phyloP scores from a whole-genome alignment of 1,284 basidiomycete species.

The Schizopora paradoxa region DNA sequence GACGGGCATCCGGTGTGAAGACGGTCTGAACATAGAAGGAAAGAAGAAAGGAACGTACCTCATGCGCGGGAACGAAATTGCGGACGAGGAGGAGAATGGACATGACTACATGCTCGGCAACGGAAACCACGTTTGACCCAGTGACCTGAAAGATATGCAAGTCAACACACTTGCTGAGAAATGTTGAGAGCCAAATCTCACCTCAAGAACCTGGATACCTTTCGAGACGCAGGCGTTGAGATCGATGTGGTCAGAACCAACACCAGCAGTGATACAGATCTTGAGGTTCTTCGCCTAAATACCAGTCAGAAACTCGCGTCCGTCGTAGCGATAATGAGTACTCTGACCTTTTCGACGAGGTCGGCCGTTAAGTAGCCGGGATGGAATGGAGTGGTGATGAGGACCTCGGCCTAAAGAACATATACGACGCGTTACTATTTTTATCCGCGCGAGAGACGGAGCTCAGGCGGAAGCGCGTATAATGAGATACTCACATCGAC shows the following conservation, averaged over 20 bases:
- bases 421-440: constrained; percentile 13
- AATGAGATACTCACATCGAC: constrained; percentile 54
- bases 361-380: constrained; percentile 86
- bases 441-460: constrained; percentile 11
- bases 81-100: constrained; percentile 80
- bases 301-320: constrained; percentile 9
- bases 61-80: constrained; percentile 81
- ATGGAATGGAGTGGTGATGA: constrained; percentile 92
- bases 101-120: constrained; percentile 88
- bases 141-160: constrained; percentile 43
- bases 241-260: constrained; percentile 92
- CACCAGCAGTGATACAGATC: constrained; percentile 90
- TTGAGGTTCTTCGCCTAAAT: constrained; percentile 84
- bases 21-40: constrained; percentile 22
- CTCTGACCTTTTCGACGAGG: constrained; percentile 56
- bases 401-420: constrained; percentile 49
- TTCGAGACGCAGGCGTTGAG: constrained; percentile 83
- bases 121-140: constrained; percentile 86
- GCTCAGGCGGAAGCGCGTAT: not conserved
- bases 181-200: constrained; percentile 23
- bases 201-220: constrained; percentile 79
- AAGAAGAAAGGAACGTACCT: constrained; percentile 34
- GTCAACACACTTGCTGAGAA: not conserved
- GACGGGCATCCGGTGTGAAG: constrained; percentile 1
- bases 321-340: not conserved